Percentiles rank a stretch among this genome's conserved stretches.
phyloP scores from a whole-genome alignment of 1,284 basidiomycete genomes.

The Chiua sp. region DNA sequence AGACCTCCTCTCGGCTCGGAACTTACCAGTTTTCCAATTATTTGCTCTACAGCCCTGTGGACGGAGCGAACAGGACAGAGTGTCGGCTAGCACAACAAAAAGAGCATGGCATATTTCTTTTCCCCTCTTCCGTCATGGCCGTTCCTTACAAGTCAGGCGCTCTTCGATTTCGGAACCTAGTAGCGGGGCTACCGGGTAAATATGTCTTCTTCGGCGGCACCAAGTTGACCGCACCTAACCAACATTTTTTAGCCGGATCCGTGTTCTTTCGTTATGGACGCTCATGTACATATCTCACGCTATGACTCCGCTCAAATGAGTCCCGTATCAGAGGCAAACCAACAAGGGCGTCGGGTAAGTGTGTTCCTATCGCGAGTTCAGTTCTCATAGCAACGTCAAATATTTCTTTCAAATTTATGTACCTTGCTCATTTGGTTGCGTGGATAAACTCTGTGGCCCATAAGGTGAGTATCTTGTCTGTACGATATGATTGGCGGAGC shows the following conservation, averaged over 20 bases:
- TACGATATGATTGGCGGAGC: conserved; percentile 13
- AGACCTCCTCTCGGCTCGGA: conserved; percentile 14
- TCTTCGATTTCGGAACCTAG: not conserved
- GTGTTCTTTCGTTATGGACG: not conserved
- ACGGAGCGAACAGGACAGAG: conserved; percentile 3
- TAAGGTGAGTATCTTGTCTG: not conserved
- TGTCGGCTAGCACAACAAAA: conserved; percentile 6
- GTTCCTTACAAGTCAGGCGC: not conserved
- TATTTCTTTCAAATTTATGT: not conserved
- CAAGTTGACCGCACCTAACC: not conserved
- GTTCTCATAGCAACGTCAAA: conserved; percentile 17
- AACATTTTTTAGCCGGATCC: not conserved
- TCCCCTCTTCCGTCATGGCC: not conserved
- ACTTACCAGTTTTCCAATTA: not conserved
- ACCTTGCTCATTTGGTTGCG: not conserved
- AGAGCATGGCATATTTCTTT: conserved; percentile 7
- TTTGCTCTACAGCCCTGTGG: conserved; percentile 1
- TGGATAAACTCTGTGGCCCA: not conserved
- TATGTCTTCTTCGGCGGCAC: not conserved
- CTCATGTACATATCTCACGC: not conserved
- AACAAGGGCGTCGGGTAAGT: conserved; percentile 15
- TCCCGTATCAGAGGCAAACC: not conserved
- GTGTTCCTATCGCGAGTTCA: conserved; percentile 1
- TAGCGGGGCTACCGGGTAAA: not conserved
- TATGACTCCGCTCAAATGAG: not conserved